Evolutionary conservation across 179 eudicot genomes (phyloP), one percentile per base, ranked within the genome.

Genomic region (Monotropa hypopitys): DNA sequence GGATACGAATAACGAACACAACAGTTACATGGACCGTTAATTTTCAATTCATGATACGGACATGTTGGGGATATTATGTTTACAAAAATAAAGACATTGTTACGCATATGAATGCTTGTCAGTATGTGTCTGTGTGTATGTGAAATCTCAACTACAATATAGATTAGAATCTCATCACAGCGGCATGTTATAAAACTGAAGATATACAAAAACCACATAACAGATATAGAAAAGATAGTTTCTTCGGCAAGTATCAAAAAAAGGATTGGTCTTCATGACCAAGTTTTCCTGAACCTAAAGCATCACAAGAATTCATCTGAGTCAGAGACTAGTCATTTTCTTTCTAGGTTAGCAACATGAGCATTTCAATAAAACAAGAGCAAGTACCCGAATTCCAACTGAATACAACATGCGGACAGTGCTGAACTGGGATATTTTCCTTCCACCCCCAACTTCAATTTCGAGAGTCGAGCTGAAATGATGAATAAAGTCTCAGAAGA

Each of bases 371-470:
- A 53, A 43, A 33, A 43, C 18, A 33, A 67, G 46, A 50, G 49
- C 32, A 76, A 72, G 38, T 88, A 95, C 99, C 99, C 90, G 96
- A 81, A 90, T 90, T 49, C 99, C 98, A 73, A 95, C 80, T 40
- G 97, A 74, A 77, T 91, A 95, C 72, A 95, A 30, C 96, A 93
- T 89, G 70, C 97, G 88, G 61, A 95, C 85, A n/a, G 94, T 88
- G 80, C 99, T 93, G 82, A 91, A 90, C 12, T 81, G 83, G 43
- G 99, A 93, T 83, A 95, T 85, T 86, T 81, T 95, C 84, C 99
- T 89, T 81, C 98, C 98, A 75, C 99, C 99, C 21, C 99, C 98
- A 76, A 95, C 83, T 87, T 95, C 99, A 78, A 95, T 67, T 84
- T 92, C 98, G 80, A 95, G 96, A 74, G 87, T 84, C 76, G 73